Conservation (phyloP, 768 basidiomycete species). For the Agaricus bisporus region DNA sequence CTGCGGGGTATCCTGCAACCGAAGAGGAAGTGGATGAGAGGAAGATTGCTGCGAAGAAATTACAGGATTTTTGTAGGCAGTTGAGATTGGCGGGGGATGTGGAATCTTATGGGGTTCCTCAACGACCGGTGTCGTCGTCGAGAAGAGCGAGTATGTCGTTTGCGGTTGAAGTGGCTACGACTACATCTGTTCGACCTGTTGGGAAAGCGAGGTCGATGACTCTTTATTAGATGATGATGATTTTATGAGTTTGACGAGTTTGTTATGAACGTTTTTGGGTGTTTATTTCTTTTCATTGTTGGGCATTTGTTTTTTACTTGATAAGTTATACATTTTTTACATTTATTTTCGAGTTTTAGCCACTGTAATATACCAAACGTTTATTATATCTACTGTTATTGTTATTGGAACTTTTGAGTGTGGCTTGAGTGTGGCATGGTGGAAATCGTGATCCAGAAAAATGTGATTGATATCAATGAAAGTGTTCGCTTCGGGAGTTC, state of each 20-base stretch:
- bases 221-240: background rate
- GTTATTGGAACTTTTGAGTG: too few relatives aligned
- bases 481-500: too few relatives aligned
- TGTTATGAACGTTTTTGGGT: too few relatives aligned
- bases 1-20: conserved; percentile 20
- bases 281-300: background rate
- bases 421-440: too few relatives aligned
- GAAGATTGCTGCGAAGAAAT: conserved; percentile 31
- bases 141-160: conserved; percentile 11
- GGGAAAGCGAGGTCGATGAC: conserved; percentile 10
- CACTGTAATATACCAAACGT: too few relatives aligned
- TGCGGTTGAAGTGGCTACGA: background rate
- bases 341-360: too few relatives aligned
- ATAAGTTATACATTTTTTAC: too few relatives aligned
- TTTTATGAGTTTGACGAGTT: too few relatives aligned
- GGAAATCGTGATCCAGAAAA: too few relatives aligned
- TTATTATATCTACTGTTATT: too few relatives aligned
- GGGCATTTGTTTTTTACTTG: background rate
- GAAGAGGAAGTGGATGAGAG: conserved; percentile 34
- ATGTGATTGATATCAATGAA: too few relatives aligned
- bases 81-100: conserved; percentile 35
- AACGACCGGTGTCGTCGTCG: conserved; percentile 3
- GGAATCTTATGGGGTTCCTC: conserved; percentile 14
- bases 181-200: background rate
- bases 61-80: conserved; percentile 46